Conservation (phyloP, 179 eudicot genomes). For the Beta lomatogona region DNA sequence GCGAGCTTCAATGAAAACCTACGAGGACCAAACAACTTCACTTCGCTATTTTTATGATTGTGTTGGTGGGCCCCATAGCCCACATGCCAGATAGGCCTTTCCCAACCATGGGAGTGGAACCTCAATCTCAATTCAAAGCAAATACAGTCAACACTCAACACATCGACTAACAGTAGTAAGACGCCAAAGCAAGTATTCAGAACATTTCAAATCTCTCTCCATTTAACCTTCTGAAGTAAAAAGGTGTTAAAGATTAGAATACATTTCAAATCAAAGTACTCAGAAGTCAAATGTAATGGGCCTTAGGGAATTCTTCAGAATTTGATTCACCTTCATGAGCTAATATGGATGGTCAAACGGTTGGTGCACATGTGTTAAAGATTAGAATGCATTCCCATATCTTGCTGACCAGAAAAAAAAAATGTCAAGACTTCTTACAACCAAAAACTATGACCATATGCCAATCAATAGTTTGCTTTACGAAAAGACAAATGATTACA, state of each 20-base stretch:
- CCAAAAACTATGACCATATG: neutral
- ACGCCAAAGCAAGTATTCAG: neutral
- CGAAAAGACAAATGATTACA: constrained; percentile 2
- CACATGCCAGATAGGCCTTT: neutral
- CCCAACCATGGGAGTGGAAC: neutral
- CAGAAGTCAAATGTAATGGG: no score
- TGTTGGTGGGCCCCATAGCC: neutral
- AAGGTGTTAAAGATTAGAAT: neutral
- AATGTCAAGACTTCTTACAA: neutral
- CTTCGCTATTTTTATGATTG: neutral
- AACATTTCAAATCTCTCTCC: neutral
- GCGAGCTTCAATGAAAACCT: neutral
- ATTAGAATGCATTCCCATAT: neutral
- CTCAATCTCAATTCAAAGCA: neutral
- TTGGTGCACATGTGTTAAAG: neutral
- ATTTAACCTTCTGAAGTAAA: neutral
- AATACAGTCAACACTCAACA: neutral
- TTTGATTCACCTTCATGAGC: neutral
- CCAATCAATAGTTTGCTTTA: neutral
- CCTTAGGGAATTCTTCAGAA: neutral
- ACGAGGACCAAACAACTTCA: neutral
- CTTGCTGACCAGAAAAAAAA: neutral
- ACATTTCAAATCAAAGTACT: neutral
- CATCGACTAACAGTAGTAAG: neutral
- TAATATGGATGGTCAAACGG: neutral